Conservation (phyloP, 306 rosid species). For the Morella rubra region DNA sequence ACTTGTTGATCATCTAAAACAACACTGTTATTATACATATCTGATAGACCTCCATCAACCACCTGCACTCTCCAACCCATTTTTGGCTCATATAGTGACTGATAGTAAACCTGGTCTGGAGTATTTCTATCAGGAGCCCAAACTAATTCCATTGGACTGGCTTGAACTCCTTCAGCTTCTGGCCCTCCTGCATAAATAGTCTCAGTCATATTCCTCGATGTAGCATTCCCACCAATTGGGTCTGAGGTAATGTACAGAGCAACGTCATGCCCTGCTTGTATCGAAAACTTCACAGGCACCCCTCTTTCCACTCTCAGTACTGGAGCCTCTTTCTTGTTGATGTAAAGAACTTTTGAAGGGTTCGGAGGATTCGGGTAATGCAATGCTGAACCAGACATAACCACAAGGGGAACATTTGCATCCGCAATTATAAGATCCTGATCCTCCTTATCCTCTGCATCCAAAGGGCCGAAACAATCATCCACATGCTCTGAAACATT, state of each 20-base stretch:
- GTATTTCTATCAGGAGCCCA: slow-evolving; percentile 91
- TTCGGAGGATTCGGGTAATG: slow-evolving; percentile 85
- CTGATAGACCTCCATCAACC: slow-evolving; percentile 91
- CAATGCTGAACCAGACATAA: slow-evolving; percentile 56
- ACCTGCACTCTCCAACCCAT: slow-evolving; percentile 96
- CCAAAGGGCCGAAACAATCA: slow-evolving; percentile 85
- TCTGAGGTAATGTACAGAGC: slow-evolving; percentile 82
- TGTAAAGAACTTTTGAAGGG: slow-evolving; percentile 71
- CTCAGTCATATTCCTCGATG: slow-evolving; percentile 69
- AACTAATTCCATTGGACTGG: slow-evolving; percentile 67
- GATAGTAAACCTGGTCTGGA: slow-evolving; percentile 73
- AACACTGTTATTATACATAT: slow-evolving; percentile 91
- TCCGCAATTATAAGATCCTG: slow-evolving; percentile 75
- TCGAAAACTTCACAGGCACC: slow-evolving; percentile 74
- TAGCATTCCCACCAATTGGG: slow-evolving; percentile 86
- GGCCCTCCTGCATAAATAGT: slow-evolving; percentile 83
- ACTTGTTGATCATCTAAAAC: slow-evolving; percentile 91
- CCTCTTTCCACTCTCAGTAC: slow-evolving; percentile 88
- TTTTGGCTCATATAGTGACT: slow-evolving; percentile 68
- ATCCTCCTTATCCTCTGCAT: slow-evolving; percentile 80
- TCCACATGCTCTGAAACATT: slow-evolving; percentile 62
- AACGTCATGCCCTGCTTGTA: slow-evolving; percentile 86
- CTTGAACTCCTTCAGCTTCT: slow-evolving; percentile 79
- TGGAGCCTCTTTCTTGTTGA: slow-evolving; percentile 91
- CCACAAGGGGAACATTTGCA: slow-evolving; percentile 65